A percentile compares a stretch with the other conserved stretches of the same genome.
Evolutionary conservation across 305 asterid species (phyloP).

Genomic region (Fraxinus ornus): DNA sequence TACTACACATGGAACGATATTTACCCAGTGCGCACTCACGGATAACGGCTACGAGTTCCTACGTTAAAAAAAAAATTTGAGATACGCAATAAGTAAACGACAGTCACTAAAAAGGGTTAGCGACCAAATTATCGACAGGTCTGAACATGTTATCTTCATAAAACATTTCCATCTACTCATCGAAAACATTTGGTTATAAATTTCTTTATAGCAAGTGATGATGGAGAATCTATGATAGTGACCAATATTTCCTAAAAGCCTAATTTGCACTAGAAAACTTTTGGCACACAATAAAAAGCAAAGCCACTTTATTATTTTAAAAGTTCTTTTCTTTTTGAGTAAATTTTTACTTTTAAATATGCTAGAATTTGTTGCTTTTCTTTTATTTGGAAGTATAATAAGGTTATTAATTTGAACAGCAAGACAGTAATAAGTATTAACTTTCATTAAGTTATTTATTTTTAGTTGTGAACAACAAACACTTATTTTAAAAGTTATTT

Average conservation of each 20-base stretch:
- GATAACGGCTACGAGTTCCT: too few species aligned
- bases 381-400: background rate
- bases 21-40: too few species aligned
- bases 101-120: background rate
- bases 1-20: too few species aligned
- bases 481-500: background rate
- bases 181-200: background rate
- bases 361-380: background rate
- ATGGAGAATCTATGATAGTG: background rate
- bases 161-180: background rate
- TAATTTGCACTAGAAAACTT: background rate
- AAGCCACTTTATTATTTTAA: background rate
- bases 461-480: background rate
- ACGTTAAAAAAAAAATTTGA: too few species aligned
- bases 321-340: background rate
- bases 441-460: too few species aligned
- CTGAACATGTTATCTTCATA: background rate
- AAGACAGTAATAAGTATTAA: too few species aligned
- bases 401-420: too few species aligned
- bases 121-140: background rate
- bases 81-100: too few species aligned
- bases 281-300: background rate
- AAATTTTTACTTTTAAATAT: too few species aligned
- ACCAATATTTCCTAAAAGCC: background rate
- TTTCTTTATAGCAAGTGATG: background rate